These are phyloP conservation scores for Vitis riparia DNA, from an alignment of 164 flowering plant species.

Conservation along the genomic window DNA sequence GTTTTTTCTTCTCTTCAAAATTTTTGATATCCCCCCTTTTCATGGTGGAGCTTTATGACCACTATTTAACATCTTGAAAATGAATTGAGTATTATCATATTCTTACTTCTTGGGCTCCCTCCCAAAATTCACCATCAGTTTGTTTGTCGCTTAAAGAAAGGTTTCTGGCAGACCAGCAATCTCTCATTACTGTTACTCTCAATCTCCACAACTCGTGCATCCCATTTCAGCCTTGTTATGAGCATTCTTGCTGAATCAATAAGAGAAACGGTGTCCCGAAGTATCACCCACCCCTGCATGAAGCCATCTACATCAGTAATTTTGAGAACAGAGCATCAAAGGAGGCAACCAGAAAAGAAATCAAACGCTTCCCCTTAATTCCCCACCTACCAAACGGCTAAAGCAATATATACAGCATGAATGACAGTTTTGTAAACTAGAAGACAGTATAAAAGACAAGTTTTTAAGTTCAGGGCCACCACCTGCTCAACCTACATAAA, in stretches of 20 bases:
- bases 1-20: conserved; percentile 34
- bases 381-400: not conserved
- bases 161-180: conserved; percentile 93
- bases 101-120: conserved; percentile 21
- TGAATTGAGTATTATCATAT: conserved; percentile 32
- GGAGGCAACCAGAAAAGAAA: not conserved
- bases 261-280: conserved; percentile 57
- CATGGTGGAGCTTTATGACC: conserved; percentile 27
- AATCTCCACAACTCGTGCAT: conserved; percentile 80
- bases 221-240: conserved; percentile 78
- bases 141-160: conserved; percentile 72
- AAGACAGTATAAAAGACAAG: not conserved
- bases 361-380: not conserved
- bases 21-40: conserved; percentile 16
- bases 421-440: not conserved
- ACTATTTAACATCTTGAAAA: conserved; percentile 28
- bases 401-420: not conserved
- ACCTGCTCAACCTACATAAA: no score
- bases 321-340: not conserved
- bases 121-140: conserved; percentile 17
- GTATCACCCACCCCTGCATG: conserved; percentile 92
- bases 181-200: conserved; percentile 80
- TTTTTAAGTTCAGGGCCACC: no score
- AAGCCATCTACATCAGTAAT: conserved; percentile 4
- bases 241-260: conserved; percentile 75